Evolutionary conservation across 2,329 filamentous ascomycete species (phyloP).

Genomic region (Cercospora janseana): DNA sequence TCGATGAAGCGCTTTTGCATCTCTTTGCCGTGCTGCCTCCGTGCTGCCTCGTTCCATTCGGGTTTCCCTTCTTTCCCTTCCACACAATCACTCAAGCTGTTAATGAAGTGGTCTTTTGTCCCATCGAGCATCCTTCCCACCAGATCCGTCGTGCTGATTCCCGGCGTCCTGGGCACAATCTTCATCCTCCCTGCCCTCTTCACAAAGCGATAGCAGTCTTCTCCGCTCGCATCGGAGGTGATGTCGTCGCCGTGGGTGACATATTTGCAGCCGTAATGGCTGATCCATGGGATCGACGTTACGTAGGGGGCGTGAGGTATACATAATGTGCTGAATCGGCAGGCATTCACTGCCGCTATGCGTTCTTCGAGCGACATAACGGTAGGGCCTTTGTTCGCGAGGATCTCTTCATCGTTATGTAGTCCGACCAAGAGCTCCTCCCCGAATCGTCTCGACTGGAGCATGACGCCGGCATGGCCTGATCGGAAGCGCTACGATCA

Average conservation of each 20-base stretch:
- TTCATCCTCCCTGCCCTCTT: conserved; percentile 93
- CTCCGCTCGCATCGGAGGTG: conserved; percentile 86
- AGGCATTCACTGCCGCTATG: conserved; percentile 88
- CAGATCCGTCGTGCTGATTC: conserved; percentile 96
- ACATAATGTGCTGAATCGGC: conserved; percentile 86
- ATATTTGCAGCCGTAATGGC: conserved; percentile 90
- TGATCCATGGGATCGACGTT: conserved; percentile 88
- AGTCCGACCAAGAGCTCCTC: conserved; percentile 86
- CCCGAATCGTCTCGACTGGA: conserved; percentile 90
- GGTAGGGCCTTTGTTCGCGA: conserved; percentile 95
- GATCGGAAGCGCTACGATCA: conserved; percentile 18
- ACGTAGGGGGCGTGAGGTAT: conserved; percentile 90
- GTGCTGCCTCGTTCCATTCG: conserved; percentile 67
- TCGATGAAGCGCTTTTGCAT: conserved; percentile 76
- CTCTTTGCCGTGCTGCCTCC: conserved; percentile 59
- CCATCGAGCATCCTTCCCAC: conserved; percentile 96
- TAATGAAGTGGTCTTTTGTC: conserved; percentile 91
- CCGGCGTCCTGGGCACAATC: conserved; percentile 92
- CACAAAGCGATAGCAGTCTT: conserved; percentile 97
- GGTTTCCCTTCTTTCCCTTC: conserved; percentile 64
- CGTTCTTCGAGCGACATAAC: conserved; percentile 94
- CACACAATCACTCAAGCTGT: conserved; percentile 49
- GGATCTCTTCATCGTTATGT: conserved; percentile 91
- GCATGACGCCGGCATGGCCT: conserved; percentile 89
- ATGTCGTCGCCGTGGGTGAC: conserved; percentile 98